phyloP scores from a whole-genome alignment of 106 monocot genomes.

The Allium fistulosum region DNA sequence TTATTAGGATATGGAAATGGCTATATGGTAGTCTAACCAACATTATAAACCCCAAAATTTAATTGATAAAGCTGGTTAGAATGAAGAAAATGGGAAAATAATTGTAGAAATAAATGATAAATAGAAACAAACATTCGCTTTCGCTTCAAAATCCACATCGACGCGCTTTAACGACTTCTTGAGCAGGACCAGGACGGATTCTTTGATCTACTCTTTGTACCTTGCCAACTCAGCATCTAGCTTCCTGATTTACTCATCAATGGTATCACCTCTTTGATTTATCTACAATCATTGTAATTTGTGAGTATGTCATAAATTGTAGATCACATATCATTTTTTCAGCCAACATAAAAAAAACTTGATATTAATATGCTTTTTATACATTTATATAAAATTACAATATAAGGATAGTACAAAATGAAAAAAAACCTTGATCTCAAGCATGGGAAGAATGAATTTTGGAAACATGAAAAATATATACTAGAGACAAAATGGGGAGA shows the following conservation, averaged over 20 bases:
- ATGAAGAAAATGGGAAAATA: neutral
- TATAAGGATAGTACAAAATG: neutral
- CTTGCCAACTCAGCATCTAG: slow-evolving; percentile 83
- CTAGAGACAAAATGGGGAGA: too few species aligned
- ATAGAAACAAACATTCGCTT: slow-evolving; percentile 63
- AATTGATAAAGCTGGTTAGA: too few species aligned
- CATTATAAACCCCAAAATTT: too few species aligned
- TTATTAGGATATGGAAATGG: too few species aligned
- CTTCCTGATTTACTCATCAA: slow-evolving; percentile 91
- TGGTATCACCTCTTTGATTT: slow-evolving; percentile 86
- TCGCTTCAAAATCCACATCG: slow-evolving; percentile 94
- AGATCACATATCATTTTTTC: neutral
- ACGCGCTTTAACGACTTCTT: slow-evolving; percentile 94
- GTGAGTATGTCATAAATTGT: too few species aligned
- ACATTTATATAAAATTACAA: neutral
- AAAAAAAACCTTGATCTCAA: neutral
- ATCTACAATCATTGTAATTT: slow-evolving; percentile 38
- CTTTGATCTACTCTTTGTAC: slow-evolving; percentile 88
- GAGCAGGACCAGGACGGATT: slow-evolving; percentile 85
- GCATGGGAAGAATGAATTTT: neutral
- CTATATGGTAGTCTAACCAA: too few species aligned
- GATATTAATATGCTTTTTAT: neutral
- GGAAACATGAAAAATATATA: too few species aligned
- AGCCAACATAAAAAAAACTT: neutral
- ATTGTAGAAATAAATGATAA: neutral